Conservation (phyloP, 495 filamentous ascomycete genomes). For the Penicillium daleae region DNA sequence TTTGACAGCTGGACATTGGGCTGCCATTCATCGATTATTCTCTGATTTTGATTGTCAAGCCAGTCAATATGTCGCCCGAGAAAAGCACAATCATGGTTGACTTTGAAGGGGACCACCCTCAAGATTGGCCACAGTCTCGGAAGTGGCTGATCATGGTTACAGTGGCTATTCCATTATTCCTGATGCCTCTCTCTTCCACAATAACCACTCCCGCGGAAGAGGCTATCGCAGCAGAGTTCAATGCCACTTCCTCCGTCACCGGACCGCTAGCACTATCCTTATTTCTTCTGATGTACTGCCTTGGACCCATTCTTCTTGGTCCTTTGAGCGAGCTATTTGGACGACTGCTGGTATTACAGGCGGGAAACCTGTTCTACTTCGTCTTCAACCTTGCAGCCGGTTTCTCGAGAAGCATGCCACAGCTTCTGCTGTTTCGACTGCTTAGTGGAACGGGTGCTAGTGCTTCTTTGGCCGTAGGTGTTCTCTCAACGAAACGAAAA, state of each 20-base stretch:
- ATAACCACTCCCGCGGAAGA: conserved; percentile 66
- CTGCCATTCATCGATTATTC: not conserved
- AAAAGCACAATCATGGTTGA: conserved; percentile 8
- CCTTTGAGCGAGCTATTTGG: conserved; percentile 65
- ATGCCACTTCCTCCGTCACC: conserved; percentile 50
- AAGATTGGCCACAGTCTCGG: conserved; percentile 15
- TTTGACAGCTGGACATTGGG: not conserved
- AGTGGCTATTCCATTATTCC: conserved; percentile 15
- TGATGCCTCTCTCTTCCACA: conserved; percentile 51
- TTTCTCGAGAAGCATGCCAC: not conserved
- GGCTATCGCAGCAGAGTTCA: conserved; percentile 56
- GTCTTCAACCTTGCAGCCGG: not conserved
- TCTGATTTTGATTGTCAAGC: not conserved
- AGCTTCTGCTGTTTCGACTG: not conserved
- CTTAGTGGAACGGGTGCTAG: conserved; percentile 2
- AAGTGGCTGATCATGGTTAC: conserved; percentile 17
- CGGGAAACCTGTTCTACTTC: not conserved
- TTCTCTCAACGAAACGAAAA: not conserved
- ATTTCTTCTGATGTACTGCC: conserved; percentile 48
- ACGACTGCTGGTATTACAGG: conserved; percentile 43
- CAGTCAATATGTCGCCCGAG: not conserved
- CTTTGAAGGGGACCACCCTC: conserved; percentile 16
- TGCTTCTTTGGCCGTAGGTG: not conserved
- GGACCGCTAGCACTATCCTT: conserved; percentile 56
- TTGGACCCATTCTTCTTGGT: conserved; percentile 56